Evolutionary conservation across 2,329 filamentous ascomycete species (phyloP), one percentile per base, ranked within the genome.

Genomic region (Ilyonectria destructans): DNA sequence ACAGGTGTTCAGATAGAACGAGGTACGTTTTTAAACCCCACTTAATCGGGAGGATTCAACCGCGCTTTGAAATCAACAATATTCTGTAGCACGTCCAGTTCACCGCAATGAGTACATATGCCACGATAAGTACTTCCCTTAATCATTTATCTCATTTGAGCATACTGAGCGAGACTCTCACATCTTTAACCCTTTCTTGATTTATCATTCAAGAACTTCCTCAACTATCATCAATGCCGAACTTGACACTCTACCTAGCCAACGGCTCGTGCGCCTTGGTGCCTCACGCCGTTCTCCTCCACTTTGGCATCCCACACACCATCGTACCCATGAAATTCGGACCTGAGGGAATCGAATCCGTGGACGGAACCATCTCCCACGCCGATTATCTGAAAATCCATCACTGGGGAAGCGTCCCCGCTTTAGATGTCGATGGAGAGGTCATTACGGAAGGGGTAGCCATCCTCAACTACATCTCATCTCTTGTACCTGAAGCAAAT

Each of bases 401-500:
- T 57, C 79, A 74, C 0, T 64, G 58, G 4, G 79, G 77, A 19
- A 77, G 74, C 13, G 79, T 82, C 0, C 80, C 81, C 1, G 75
- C 72, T 1, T 70, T 83, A 19, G 51, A 60, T 4, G 69, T 81
- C 29, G 74, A 76, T n/a, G 65, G 68, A 9, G 69, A 76, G 15
- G 37, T 77, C 48, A 73, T 82, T 45, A 81, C 78, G 2, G 81
- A 82, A 58, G 69, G 77, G 58, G 74, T 76, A 0, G 81, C 80
- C 3, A 65, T 82, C 4, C 56, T 81, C 1, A 77, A 62, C 12
- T 81, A 79, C 69, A 76, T 81, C 54, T 74, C 75, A 3, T 74
- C 74, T 0, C 67, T 80, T 0, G 46, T 75, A 0, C 75, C 74
- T 0, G 23, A 71, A 0, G 23, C 65, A 6, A 55, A 67, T 0